Base-by-base conservation (phyloP, 306 rosid genomes). In the Acacia melanoxylon region DNA sequence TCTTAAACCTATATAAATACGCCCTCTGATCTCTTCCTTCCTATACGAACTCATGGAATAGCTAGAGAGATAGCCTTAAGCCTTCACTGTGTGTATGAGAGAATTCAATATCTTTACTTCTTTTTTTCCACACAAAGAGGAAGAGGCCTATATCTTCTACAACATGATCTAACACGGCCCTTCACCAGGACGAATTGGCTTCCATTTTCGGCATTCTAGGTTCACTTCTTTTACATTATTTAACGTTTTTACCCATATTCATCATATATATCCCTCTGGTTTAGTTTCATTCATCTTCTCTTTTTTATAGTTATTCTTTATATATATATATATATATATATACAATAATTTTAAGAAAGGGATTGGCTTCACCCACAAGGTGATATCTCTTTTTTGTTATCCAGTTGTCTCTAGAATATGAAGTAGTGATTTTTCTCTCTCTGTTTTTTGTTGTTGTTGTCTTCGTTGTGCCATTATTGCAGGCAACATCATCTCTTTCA, bases 201-300 rank as follows among this genome's bases (percentile, higher is more conserved):
- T 83, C 93, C 73, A 73, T 86, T 76, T 95, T 91, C 59, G 99
- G 97, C 77, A 89, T 95, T 80, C 80, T 93, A 84, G 99, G 99
- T 95, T 16, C 16, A 6, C 29, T 27, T 27, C 29, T 27, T 27
- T 27, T 51, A 4, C 17, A 51, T 6, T 17, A 51, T 51, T 51
- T 3, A 51, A 4, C 58, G 22, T 51, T 51, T 51, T 51, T 51
- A 2, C 56, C 56, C 2, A 27, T 27, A 27, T 27, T 40, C 42
- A 40, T 40, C 42, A 40, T 7, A 40, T 40, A 40, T 40, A 11
- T 11, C 46, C 0, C 1, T 2, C 12, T 45, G 29, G 29, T 27
- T 48, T 14, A 48, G 16, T 45, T 48, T 48, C 3, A 14, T 46
- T 4, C 17, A 10, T 42, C 46, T 42, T 42, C 29, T 48, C 54